Base-by-base conservation (phyloP, 768 basidiomycete species). In the Paxillus involutus region DNA sequence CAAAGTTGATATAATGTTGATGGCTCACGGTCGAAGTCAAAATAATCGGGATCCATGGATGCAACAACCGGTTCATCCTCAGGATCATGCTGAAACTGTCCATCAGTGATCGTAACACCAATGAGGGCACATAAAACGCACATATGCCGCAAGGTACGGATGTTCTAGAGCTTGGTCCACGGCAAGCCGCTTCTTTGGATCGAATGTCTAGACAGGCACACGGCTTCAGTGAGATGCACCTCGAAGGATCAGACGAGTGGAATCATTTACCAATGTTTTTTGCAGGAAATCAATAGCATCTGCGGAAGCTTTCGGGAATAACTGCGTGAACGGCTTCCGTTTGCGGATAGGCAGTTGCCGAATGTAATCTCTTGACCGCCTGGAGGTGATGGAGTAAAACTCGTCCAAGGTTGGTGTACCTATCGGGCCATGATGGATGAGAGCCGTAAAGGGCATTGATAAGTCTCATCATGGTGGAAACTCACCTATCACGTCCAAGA, bases 351-450 rank as follows among this genome's bases (percentile, higher is more conserved):
- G 91, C 53, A 95, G 76, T 6, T 88, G 85, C 43, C 91, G 85
- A 63, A 96, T 85, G 72, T 95, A 94, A 63, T 95, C 91, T 52
- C 89, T 82, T 49, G 90, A 93, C 46, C 91, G 79, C 45, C 85
- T 80, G 5, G 88, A 89, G 2, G 90, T 92, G 70, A 95, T 94
- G 36, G 89, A 84, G 71, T 94, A 89, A 69, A 93, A 94, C 66
- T 95, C 94, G 56, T 94, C 93, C 44, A 94, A 77, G 36, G 86
- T 88, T 1, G 93, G 92, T 1, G 92, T 96, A 44, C 85, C 82
- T 82, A 55, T 49, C 64, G 43, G 59, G 65, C 33, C 21, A 3
- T 26, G 26, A 26, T 26, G 26, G 3, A 55, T 19, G 30, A 41
- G 30, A 40, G 50, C 16, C 71, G 67, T 41, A 60, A 64, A 3